A percentile compares a stretch with the other conserved stretches of the same genome.
Conservation (phyloP, 140 eudicot species). For the Flaveria floridana region DNA sequence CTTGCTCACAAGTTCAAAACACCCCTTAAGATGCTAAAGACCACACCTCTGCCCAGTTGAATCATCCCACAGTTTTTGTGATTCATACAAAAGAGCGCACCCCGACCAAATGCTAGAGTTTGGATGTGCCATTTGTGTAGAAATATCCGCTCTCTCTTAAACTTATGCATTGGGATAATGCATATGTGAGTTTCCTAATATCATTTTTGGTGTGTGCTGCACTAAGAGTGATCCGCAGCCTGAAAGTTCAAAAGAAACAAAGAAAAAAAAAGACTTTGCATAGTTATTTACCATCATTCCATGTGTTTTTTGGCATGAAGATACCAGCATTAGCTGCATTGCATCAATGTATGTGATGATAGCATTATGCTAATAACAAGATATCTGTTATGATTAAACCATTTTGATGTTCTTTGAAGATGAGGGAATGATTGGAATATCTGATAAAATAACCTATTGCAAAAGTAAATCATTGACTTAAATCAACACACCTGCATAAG, state of each 20-base stretch:
- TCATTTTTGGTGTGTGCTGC: constrained; percentile 83
- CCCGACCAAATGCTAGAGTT: constrained; percentile 39
- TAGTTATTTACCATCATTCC: neutral
- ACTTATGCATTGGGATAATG: constrained; percentile 68
- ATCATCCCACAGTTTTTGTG: neutral
- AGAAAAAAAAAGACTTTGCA: neutral
- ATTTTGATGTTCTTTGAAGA: neutral
- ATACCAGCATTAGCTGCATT: neutral
- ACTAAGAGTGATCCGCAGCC: constrained; percentile 78
- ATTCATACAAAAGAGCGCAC: constrained; percentile 9
- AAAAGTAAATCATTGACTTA: constrained; percentile 5
- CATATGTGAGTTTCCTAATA: constrained; percentile 63
- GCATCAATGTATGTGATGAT: neutral
- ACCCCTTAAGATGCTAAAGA: neutral
- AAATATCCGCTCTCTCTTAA: constrained; percentile 47
- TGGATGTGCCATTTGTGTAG: constrained; percentile 45
- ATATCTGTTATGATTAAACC: neutral
- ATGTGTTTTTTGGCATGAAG: neutral
- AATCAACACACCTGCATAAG: constrained; percentile 77
- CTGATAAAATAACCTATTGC: neutral
- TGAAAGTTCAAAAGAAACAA: constrained; percentile 31
- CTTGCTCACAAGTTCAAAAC: constrained; percentile 6
- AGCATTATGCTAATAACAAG: neutral
- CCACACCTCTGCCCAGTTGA: neutral
- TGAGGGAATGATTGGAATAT: neutral